phyloP scores from a whole-genome alignment of 192 early-diverging fungal species.

The Backusella psychrophila region DNA sequence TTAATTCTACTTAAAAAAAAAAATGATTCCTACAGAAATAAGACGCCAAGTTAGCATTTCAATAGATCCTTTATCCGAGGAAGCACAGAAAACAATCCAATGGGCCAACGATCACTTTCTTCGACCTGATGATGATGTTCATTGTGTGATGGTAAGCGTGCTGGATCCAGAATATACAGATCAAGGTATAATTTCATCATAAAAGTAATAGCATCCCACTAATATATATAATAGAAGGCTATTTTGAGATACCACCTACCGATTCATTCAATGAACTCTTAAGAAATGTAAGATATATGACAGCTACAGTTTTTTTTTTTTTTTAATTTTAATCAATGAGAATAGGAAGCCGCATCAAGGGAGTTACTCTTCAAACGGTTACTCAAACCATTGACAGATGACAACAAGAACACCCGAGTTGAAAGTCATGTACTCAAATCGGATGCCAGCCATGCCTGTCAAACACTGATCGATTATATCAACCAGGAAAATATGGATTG shows the following conservation, averaged over 20 bases:
- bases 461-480: slow-evolving; percentile 32
- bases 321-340: too few species aligned
- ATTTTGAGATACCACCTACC: not conserved
- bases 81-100: slow-evolving; percentile 34
- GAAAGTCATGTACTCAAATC: slow-evolving; percentile 22
- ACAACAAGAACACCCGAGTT: not conserved
- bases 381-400: not conserved
- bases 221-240: slow-evolving; percentile 6
- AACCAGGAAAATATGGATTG: slow-evolving; percentile 29
- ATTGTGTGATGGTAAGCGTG: slow-evolving; percentile 4
- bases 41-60: slow-evolving; percentile 35
- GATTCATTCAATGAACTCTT: not conserved
- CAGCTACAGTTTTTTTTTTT: too few species aligned
- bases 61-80: slow-evolving; percentile 36
- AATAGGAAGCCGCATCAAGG: not conserved
- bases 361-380: not conserved
- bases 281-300: slow-evolving; percentile 3
- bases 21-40: not conserved
- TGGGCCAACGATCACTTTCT: slow-evolving; percentile 43
- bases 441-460: slow-evolving; percentile 9
- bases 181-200: not conserved
- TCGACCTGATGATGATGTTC: slow-evolving; percentile 6
- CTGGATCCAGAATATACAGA: not conserved
- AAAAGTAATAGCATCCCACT: not conserved
- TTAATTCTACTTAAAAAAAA: not conserved